Conservation (phyloP, 306 rosid genomes). For the Fagus crenata region DNA sequence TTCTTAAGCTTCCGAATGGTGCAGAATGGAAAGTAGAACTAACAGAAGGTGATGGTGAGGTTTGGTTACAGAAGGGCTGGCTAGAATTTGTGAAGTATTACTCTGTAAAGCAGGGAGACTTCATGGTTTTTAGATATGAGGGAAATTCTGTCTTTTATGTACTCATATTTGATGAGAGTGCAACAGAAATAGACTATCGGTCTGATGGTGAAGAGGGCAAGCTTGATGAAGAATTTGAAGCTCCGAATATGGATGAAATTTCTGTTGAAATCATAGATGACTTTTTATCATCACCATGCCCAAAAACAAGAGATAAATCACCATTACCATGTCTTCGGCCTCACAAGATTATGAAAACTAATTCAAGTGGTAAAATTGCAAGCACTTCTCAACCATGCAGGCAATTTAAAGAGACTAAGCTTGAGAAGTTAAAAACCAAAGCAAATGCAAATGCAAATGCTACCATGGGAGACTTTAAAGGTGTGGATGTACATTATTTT, state of each 20-base stretch:
- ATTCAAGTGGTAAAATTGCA: background rate
- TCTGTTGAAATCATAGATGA: conserved; percentile 6
- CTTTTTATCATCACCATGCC: background rate
- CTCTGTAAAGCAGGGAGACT: background rate
- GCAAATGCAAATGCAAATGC: background rate
- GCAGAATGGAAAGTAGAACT: conserved; percentile 14
- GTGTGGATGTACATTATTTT: background rate
- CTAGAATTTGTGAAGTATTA: conserved; percentile 2
- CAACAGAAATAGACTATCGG: conserved; percentile 30
- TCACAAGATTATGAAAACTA: background rate
- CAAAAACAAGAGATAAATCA: conserved; percentile 2
- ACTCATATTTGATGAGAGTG: conserved; percentile 26
- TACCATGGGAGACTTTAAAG: background rate
- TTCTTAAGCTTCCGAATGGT: conserved; percentile 17
- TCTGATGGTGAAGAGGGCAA: background rate
- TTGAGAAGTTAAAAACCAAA: too few relatives aligned
- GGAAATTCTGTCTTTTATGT: conserved; percentile 31
- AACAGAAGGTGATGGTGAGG: background rate
- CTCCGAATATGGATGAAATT: background rate
- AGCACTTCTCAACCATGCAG: too few relatives aligned
- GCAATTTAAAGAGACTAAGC: too few relatives aligned
- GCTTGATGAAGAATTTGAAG: background rate
- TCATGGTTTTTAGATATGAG: conserved; percentile 19
- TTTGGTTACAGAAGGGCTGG: conserved; percentile 27
- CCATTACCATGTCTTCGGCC: background rate